Percentiles rank a stretch among this genome's conserved stretches.
phyloP scores from a whole-genome alignment of 192 early-diverging fungal species.

The Obelidium mucronatum region DNA sequence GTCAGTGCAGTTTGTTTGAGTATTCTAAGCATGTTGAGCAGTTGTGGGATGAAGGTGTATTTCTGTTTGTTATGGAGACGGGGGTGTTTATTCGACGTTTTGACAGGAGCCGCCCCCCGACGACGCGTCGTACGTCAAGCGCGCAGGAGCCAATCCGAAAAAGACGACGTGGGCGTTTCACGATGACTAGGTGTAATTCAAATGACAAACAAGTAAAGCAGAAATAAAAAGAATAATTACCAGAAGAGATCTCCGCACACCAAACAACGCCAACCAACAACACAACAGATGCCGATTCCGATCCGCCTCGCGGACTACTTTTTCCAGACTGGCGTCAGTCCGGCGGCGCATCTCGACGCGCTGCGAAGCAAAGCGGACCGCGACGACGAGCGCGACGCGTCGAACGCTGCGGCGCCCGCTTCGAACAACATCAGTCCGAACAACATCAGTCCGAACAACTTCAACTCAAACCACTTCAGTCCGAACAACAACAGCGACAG shows the following conservation, averaged over 20 bases:
- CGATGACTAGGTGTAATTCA: conserved; percentile 35
- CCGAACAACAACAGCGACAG: background rate
- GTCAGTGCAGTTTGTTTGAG: conserved; percentile 88
- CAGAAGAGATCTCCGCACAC: too few relatives aligned
- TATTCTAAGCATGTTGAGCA: conserved; percentile 90
- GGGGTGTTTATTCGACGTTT: background rate
- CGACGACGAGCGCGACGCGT: background rate
- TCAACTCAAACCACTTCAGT: background rate
- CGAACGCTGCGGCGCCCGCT: background rate
- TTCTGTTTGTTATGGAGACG: background rate
- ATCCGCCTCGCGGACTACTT: conserved; percentile 57
- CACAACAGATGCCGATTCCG: conserved; percentile 10
- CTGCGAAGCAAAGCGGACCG: background rate
- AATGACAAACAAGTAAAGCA: too few relatives aligned
- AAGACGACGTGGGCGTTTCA: conserved; percentile 58
- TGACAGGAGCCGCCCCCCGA: conserved; percentile 55
- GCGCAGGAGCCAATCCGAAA: conserved; percentile 53
- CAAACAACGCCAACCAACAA: background rate
- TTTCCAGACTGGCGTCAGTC: conserved; percentile 51
- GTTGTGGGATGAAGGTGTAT: conserved; percentile 76
- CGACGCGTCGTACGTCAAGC: conserved; percentile 49
- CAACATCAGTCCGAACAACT: background rate
- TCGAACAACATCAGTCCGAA: background rate
- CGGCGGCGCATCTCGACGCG: background rate
- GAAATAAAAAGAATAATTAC: too few relatives aligned